A percentile compares a stretch with the other conserved stretches of the same genome.
Conservation (phyloP, 192 early-diverging fungal species). For the Coemansia sp. region DNA sequence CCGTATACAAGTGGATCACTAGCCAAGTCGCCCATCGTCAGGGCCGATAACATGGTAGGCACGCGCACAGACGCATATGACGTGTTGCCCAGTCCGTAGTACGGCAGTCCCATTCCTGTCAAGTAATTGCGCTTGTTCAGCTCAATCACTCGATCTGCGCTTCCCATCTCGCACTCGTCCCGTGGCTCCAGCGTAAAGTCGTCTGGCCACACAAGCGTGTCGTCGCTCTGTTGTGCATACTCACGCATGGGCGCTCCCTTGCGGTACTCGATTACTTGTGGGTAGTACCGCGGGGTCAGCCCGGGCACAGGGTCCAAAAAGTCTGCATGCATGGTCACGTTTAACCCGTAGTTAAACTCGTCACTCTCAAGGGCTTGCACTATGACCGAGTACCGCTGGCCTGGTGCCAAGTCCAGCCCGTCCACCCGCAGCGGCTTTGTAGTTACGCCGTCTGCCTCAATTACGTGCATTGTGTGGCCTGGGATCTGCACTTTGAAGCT, state of each 20-base stretch:
- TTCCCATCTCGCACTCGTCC: conserved; percentile 51
- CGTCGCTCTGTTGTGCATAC: background rate
- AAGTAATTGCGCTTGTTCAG: background rate
- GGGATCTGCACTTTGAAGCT: conserved; percentile 71
- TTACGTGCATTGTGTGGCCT: conserved; percentile 66
- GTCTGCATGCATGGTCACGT: conserved; percentile 3
- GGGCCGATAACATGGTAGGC: conserved; percentile 17
- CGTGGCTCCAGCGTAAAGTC: conserved; percentile 8
- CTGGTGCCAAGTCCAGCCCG: conserved; percentile 59
- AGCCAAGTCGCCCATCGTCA: conserved; percentile 23
- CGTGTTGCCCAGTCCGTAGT: background rate
- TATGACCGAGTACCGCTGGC: conserved; percentile 75
- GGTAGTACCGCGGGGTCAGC: conserved; percentile 52
- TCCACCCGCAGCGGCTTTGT: conserved; percentile 51
- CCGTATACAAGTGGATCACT: conserved; percentile 59
- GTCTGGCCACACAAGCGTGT: conserved; percentile 11
- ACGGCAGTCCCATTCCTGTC: background rate
- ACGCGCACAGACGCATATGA: conserved; percentile 24
- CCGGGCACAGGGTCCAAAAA: conserved; percentile 63
- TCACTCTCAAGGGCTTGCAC: conserved; percentile 61
- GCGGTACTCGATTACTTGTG: conserved; percentile 56
- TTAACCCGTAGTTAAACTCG: conserved; percentile 57
- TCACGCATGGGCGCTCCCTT: conserved; percentile 13
- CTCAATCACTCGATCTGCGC: conserved; percentile 31
- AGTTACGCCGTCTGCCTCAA: conserved; percentile 72